A percentile compares a stretch with the other conserved stretches of the same genome.
These are phyloP conservation scores for Fonsecaea pugnacius DNA, from an alignment of 2,329 filamentous ascomycete species.

Conservation along the genomic window DNA sequence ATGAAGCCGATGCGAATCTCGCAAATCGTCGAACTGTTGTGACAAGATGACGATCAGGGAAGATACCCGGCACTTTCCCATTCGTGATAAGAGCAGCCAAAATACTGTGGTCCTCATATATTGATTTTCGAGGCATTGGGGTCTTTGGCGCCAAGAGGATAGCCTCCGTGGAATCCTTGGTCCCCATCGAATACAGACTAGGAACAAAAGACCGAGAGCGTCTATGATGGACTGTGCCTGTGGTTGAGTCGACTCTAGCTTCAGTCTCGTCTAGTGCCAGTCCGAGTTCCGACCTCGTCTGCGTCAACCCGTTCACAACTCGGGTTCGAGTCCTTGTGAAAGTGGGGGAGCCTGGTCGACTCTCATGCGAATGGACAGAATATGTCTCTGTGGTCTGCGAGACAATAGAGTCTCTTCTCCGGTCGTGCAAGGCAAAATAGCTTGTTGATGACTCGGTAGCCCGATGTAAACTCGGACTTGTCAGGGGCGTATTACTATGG, in stretches of 20 bases:
- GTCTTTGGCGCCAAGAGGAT: constrained; percentile 47
- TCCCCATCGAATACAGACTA: constrained; percentile 53
- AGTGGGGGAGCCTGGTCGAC: constrained; percentile 46
- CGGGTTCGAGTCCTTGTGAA: constrained; percentile 48
- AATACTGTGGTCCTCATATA: constrained; percentile 53
- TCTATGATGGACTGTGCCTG: constrained; percentile 38
- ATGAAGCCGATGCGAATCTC: constrained; percentile 54
- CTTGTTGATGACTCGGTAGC: constrained; percentile 33
- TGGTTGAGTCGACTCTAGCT: constrained; percentile 37
- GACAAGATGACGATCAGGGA: constrained; percentile 52
- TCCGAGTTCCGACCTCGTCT: constrained; percentile 50
- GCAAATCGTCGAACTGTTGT: constrained; percentile 53
- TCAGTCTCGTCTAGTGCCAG: constrained; percentile 42
- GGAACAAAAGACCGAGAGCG: constrained; percentile 48
- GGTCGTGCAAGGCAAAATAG: constrained; percentile 46
- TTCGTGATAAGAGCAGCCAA: constrained; percentile 50
- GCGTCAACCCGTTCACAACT: constrained; percentile 50
- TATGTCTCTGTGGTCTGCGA: constrained; percentile 49
- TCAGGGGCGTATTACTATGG: constrained; percentile 30
- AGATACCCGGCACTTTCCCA: constrained; percentile 51
- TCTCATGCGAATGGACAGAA: constrained; percentile 44
- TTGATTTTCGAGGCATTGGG: constrained; percentile 48
- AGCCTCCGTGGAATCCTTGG: constrained; percentile 48
- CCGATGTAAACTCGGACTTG: constrained; percentile 32
- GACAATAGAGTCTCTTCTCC: constrained; percentile 47